These are phyloP conservation scores for Trametes punicea DNA, from an alignment of 768 basidiomycete genomes.

Conservation along the genomic window DNA sequence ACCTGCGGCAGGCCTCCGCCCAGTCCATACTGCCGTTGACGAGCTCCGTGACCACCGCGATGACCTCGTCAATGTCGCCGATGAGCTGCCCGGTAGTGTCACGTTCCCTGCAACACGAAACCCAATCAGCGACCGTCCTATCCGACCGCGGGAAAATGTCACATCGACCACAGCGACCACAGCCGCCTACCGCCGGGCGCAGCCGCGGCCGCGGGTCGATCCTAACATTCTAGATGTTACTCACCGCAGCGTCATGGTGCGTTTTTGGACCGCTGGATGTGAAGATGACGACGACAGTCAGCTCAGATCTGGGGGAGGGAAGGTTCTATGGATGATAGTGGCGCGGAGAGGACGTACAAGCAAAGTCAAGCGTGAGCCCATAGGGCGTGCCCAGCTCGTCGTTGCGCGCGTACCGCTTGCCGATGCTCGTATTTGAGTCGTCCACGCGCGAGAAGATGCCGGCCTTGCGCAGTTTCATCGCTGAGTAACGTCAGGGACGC, in stretches of 20 bases:
- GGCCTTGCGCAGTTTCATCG: slow-evolving; percentile 79
- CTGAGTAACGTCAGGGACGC: slow-evolving; percentile 41
- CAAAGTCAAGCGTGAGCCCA: slow-evolving; percentile 95
- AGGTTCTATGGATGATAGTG: slow-evolving; percentile 14
- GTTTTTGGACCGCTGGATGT: slow-evolving; percentile 75
- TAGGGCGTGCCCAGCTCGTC: slow-evolving; percentile 98
- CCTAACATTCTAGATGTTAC: slow-evolving; percentile 27
- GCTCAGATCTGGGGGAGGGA: background rate
- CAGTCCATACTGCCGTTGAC: slow-evolving; percentile 75
- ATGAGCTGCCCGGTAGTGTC: slow-evolving; percentile 94
- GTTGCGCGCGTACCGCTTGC: slow-evolving; percentile 95
- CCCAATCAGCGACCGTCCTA: slow-evolving; percentile 8
- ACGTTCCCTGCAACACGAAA: slow-evolving; percentile 61
- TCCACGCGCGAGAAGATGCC: slow-evolving; percentile 94
- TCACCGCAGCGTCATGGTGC: slow-evolving; percentile 91
- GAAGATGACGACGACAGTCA: slow-evolving; percentile 1
- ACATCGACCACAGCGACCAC: background rate
- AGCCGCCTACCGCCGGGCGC: too few relatives aligned
- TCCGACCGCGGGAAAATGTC: background rate
- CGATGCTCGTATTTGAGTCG: slow-evolving; percentile 92
- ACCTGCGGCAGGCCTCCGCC: slow-evolving; percentile 64
- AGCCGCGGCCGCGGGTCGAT: background rate
- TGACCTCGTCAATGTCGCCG: slow-evolving; percentile 85
- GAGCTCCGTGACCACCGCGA: slow-evolving; percentile 73
- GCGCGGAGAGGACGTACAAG: slow-evolving; percentile 47